These are phyloP conservation scores for Avicennia marina DNA, from an alignment of 257 asterid species.

Conservation along the genomic window DNA sequence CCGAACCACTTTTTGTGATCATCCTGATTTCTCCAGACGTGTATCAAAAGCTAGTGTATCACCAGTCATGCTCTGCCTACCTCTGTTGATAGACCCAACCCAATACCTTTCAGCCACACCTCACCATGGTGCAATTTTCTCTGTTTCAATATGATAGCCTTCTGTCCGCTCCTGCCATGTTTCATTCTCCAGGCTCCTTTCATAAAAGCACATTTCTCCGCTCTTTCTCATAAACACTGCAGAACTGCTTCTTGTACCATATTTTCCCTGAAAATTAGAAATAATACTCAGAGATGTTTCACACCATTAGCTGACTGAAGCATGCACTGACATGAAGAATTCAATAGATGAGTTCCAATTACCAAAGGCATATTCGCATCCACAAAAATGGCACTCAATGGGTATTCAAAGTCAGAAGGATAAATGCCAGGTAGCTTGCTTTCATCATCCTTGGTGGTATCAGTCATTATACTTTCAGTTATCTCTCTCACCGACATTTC, in stretches of 20 bases:
- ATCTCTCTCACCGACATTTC: constrained; percentile 34
- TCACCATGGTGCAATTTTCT: not conserved
- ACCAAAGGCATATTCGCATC: constrained; percentile 54
- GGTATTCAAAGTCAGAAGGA: constrained; percentile 54
- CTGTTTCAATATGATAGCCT: constrained; percentile 33
- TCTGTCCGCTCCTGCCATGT: constrained; percentile 51
- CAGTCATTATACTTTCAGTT: constrained; percentile 31
- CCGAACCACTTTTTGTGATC: no score
- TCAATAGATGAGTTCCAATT: constrained; percentile 4
- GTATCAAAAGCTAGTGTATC: no score
- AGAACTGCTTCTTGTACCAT: constrained; percentile 80
- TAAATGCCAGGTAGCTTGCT: constrained; percentile 49
- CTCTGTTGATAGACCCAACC: no score
- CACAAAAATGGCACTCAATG: constrained; percentile 64
- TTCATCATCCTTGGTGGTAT: constrained; percentile 51
- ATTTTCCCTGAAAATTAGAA: constrained; percentile 40
- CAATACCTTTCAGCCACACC: no score
- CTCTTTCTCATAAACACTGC: constrained; percentile 33
- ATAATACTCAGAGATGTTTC: not conserved
- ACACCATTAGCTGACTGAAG: not conserved
- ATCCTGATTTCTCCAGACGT: no score
- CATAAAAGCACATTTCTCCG: constrained; percentile 45
- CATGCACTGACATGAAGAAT: not conserved
- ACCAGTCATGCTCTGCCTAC: no score
- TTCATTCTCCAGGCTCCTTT: constrained; percentile 37